A percentile compares a stretch with the other conserved stretches of the same genome.
phyloP scores from a whole-genome alignment of 768 basidiomycete species.

The Trametes punicea region DNA sequence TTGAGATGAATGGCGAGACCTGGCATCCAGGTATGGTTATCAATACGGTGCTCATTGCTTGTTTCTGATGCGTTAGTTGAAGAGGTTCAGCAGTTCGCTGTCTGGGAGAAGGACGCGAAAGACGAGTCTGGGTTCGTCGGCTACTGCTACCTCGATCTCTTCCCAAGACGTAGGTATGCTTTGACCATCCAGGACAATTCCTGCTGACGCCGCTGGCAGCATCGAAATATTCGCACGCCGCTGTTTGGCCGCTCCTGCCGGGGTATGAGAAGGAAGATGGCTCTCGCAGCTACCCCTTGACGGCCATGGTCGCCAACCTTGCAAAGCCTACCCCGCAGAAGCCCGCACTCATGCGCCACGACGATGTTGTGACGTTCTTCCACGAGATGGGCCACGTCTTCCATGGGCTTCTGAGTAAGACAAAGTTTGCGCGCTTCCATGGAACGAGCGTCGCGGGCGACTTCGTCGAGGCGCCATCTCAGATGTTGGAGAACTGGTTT shows the following conservation, averaged over 20 bases:
- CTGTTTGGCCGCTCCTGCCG: conserved; percentile 73
- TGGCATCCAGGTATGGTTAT: conserved; percentile 73
- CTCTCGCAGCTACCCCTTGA: conserved; percentile 65
- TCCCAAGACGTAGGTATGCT: conserved; percentile 64
- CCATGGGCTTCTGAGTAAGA: conserved; percentile 59
- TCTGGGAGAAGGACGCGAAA: conserved; percentile 78
- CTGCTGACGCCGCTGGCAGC: conserved; percentile 34
- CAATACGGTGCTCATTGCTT: too few species aligned
- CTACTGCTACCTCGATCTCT: conserved; percentile 85
- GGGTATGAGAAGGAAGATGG: conserved; percentile 59
- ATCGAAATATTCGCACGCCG: conserved; percentile 82
- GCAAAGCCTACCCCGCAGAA: conserved; percentile 80
- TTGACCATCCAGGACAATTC: not conserved
- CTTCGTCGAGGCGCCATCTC: conserved; percentile 87
- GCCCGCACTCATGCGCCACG: conserved; percentile 83
- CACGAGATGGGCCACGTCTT: conserved; percentile 74
- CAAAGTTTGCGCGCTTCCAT: conserved; percentile 75
- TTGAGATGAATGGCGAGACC: conserved; percentile 51
- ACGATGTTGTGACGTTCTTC: conserved; percentile 88
- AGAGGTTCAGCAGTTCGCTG: conserved; percentile 83
- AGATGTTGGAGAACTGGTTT: conserved; percentile 91
- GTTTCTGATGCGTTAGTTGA: not conserved
- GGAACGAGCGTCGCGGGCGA: conserved; percentile 60
- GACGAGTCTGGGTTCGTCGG: conserved; percentile 74
- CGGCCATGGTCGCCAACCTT: conserved; percentile 89